Base-by-base conservation (phyloP, 352 stramenopile species). In the Pythium graminicola region DNA sequence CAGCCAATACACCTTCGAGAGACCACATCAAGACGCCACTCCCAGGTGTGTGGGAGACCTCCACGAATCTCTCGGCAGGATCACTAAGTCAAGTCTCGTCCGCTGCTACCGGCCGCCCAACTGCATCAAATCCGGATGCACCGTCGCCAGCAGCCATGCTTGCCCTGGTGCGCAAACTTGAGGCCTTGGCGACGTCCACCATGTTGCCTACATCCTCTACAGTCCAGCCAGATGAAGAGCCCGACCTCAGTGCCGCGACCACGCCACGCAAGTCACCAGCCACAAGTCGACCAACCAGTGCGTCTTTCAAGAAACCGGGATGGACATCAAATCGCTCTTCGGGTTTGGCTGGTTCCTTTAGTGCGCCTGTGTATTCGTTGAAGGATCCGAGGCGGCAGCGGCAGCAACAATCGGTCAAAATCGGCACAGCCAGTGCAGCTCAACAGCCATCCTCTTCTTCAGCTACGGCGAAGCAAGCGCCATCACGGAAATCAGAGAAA, bases 71-170 rank as follows among this genome's bases (percentile, higher is more conserved):
- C 26, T 53, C 52, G 4, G 22, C 22, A 6, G 17, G 24, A 28
- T 60, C 71, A 16, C 27, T 67, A 16, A 61, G 73, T 26, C 54
- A 60, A 16, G 33, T 65, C 13, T 59, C 56, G 14, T 40, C n/a
- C 22, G 11, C 48, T 52, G 58, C 45, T 6, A 49, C 56, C 10
- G 48, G 60, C 26, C 60, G 14, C 31, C 14, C 54, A 14, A 57
- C 50, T 27, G 7, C 39, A 39, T 26, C 39, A 10, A 40, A 52
- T 16, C 55, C 65, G 6, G 39, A 56, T 6, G 60, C 62, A n/a
- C 64, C 55, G n/a, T 74, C 69, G 9, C 65, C 59, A 1, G 59
- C 67, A 20, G 63, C 68, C 13, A 77, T 76, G 43, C 54, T 70
- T 14, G 57, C 62, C 4, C 52, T 75, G 17, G 70, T 72, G 24